These are phyloP conservation scores for Cladosporium austrohemisphaericum DNA, from an alignment of 2,329 filamentous ascomycete species.

Conservation along the genomic window DNA sequence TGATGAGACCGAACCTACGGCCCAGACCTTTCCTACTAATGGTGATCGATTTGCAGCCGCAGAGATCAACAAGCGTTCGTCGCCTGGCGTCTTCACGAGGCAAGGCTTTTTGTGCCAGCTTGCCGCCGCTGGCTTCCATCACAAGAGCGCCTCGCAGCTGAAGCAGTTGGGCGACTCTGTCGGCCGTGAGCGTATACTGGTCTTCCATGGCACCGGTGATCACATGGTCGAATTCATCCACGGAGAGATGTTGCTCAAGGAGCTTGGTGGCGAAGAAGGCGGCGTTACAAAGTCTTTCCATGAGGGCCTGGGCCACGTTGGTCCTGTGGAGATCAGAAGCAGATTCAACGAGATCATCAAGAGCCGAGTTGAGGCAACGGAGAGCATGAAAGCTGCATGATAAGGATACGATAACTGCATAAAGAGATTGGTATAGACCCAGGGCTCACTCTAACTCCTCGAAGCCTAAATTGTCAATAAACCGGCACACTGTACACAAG, in stretches of 20 bases:
- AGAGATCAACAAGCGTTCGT: slow-evolving; percentile 68
- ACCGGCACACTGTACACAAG: not conserved
- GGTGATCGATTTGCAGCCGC: slow-evolving; percentile 78
- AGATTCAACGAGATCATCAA: slow-evolving; percentile 67
- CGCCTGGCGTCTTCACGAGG: slow-evolving; percentile 58
- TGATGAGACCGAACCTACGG: slow-evolving; percentile 49
- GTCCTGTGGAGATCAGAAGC: slow-evolving; percentile 64
- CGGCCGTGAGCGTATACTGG: slow-evolving; percentile 68
- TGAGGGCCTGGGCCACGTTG: slow-evolving; percentile 72
- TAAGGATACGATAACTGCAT: not conserved
- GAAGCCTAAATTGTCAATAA: no score
- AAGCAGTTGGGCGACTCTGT: slow-evolving; percentile 62
- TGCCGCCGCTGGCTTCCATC: slow-evolving; percentile 74
- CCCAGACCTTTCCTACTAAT: slow-evolving; percentile 64
- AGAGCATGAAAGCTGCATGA: slow-evolving; percentile 23
- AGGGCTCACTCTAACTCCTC: not conserved
- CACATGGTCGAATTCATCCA: slow-evolving; percentile 73
- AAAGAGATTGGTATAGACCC: slow-evolving; percentile 5
- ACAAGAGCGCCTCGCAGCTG: slow-evolving; percentile 67
- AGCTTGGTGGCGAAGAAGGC: slow-evolving; percentile 57
- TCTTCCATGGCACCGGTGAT: slow-evolving; percentile 73
- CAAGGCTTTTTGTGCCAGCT: slow-evolving; percentile 73
- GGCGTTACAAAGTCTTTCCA: slow-evolving; percentile 56
- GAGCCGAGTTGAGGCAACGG: slow-evolving; percentile 52
- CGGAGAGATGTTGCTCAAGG: slow-evolving; percentile 63